Conservation (phyloP, 129 eudicot genomes). For the Artemisia argyi region DNA sequence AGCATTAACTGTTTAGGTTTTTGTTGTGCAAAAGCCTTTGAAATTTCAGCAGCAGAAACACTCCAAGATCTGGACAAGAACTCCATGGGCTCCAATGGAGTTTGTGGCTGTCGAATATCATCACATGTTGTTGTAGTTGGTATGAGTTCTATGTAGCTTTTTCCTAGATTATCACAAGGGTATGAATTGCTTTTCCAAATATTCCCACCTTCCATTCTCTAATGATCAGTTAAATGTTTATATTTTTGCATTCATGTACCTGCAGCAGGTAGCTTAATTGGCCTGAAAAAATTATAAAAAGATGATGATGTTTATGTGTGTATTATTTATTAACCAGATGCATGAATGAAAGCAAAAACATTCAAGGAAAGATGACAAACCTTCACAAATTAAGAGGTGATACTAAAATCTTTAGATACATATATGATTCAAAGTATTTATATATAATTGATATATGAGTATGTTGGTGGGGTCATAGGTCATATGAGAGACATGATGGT, state of each 20-base stretch:
- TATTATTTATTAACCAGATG: too few relatives aligned
- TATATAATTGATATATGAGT: slow-evolving; percentile 11
- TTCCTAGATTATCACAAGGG: slow-evolving; percentile 34
- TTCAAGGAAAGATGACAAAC: too few relatives aligned
- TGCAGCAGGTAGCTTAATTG: too few relatives aligned
- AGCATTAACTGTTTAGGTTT: slow-evolving; percentile 34
- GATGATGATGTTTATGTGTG: too few relatives aligned
- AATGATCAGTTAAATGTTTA: too few relatives aligned
- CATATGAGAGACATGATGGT: slow-evolving; percentile 19
- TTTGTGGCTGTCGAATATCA: slow-evolving; percentile 55
- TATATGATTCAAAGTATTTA: slow-evolving; percentile 22
- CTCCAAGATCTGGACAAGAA: slow-evolving; percentile 94
- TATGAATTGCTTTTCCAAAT: slow-evolving; percentile 31
- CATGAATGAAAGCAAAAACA: too few relatives aligned
- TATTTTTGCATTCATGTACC: too few relatives aligned
- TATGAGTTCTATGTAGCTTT: slow-evolving; percentile 28
- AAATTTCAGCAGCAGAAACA: slow-evolving; percentile 67
- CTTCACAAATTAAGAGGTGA: too few relatives aligned
- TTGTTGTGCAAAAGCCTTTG: slow-evolving; percentile 56
- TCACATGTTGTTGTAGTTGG: slow-evolving; percentile 7
- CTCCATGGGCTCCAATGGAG: slow-evolving; percentile 90
- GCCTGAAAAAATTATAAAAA: too few relatives aligned
- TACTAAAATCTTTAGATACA: too few relatives aligned
- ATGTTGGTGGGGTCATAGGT: slow-evolving; percentile 16
- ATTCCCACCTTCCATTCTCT: slow-evolving; percentile 31